Percentiles rank a stretch among this genome's conserved stretches.
Evolutionary conservation across 805 yeast species (phyloP).

Genomic region (Candida namnaoensis): DNA sequence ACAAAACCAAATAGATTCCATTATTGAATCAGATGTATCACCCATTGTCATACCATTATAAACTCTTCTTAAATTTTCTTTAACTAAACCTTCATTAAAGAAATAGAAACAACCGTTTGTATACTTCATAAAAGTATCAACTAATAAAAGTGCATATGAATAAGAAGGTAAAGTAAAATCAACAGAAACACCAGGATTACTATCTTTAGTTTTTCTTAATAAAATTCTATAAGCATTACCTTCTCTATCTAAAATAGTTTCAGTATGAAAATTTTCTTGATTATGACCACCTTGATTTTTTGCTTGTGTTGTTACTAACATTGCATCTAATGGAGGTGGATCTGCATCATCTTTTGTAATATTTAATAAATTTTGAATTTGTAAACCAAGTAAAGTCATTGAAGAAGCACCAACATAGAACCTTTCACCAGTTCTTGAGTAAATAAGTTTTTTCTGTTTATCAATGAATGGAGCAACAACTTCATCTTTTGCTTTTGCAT

Average conservation of each 20-base stretch:
- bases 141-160: constrained; percentile 64
- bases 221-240: constrained; percentile 71
- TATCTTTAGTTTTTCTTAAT: constrained; percentile 54
- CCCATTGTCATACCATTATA: constrained; percentile 34
- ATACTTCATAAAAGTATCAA: constrained; percentile 69
- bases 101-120: constrained; percentile 82
- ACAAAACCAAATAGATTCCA: constrained; percentile 78
- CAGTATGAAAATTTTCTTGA: constrained; percentile 16
- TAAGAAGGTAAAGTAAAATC: constrained; percentile 70
- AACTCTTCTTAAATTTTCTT: constrained; percentile 52
- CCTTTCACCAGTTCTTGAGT: constrained; percentile 68
- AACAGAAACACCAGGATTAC: constrained; percentile 55
- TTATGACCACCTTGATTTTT: background rate
- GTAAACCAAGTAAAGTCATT: constrained; percentile 74
- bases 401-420: constrained; percentile 77
- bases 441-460: constrained; percentile 61
- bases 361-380: constrained; percentile 59
- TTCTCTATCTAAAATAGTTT: constrained; percentile 61
- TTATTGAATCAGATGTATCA: constrained; percentile 39
- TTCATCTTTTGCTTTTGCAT: constrained; percentile 25
- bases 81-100: constrained; percentile 74
- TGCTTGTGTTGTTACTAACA: background rate
- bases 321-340: background rate
- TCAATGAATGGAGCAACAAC: constrained; percentile 66
- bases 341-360: constrained; percentile 8